Base-by-base conservation (phyloP, 331 rosid genomes). In the Malus hybrid region DNA sequence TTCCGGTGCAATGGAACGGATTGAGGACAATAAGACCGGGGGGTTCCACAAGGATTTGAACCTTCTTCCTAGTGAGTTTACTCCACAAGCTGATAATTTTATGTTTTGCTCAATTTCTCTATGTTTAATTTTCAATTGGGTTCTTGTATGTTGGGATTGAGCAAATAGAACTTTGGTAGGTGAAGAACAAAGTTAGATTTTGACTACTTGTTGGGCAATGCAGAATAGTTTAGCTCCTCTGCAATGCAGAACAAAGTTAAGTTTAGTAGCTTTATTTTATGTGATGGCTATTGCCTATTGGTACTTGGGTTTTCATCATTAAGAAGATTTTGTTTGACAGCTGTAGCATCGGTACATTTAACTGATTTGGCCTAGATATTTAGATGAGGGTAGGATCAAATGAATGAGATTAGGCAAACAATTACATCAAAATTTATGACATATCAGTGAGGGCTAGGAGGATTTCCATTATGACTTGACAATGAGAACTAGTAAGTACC, bases 11-110 rank as follows among this genome's bases (percentile, higher is more conserved):
- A 60, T 69, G 71, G 68, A 83, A 64, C 69, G 39, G 69, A 16
- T 80, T 73, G 81, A 20, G 75, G 86, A 44, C 19, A 75, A 75
- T 65, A 77, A 82, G 72, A 72, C 91, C 12, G 72, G 58, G 73
- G 76, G 79, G 0, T 80, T 89, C 68, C 91, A 84, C 48, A 92
- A 86, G 82, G 96, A 88, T 73, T 44, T 88, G 34, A 85, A 36
- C 82, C 82, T 85, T 75, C 96, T 91, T 79, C 96, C 96, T 5
- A 93, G 97, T 93, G 79, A 91, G 98, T 84, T 46, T 20, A 32
- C 65, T 32, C 42, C 56, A 19, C 42, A 26, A 52, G 15, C 36
- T 76, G 55, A 7, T 33, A 33, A 56, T 10, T 72, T 58, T 26
- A 5, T 26, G 2, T 68, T 77, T 78, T 4, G 6, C 46, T 16